Evolutionary conservation across 2,329 filamentous ascomycete species (phyloP).

Genomic region (Penicillium concentricum): DNA sequence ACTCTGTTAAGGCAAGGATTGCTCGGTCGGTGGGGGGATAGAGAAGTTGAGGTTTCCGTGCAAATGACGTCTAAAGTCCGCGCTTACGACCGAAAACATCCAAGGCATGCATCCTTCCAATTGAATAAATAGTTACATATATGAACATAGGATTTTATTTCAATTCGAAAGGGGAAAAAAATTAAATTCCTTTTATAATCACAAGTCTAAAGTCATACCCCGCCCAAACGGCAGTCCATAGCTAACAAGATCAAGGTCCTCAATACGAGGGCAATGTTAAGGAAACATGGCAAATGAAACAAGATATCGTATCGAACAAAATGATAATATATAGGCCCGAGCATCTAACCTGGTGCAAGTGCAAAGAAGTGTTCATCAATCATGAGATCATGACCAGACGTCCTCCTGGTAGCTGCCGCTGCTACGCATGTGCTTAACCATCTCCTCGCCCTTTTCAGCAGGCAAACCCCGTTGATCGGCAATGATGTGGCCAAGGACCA

Average conservation of each 20-base stretch:
- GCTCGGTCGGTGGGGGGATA: neutral
- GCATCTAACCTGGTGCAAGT: slow-evolving; percentile 29
- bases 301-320: slow-evolving; percentile 11
- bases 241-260: neutral
- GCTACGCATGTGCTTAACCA: slow-evolving; percentile 94
- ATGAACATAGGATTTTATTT: neutral
- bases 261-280: slow-evolving; percentile 5
- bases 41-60: slow-evolving; percentile 3
- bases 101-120: too few species aligned
- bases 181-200: slow-evolving; percentile 10
- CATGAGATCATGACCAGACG: slow-evolving; percentile 58
- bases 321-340: slow-evolving; percentile 23
- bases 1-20: neutral
- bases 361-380: slow-evolving; percentile 14
- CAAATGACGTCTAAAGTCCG: slow-evolving; percentile 8
- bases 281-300: slow-evolving; percentile 11
- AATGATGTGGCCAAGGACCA: slow-evolving; percentile 82
- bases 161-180: neutral
- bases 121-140: neutral
- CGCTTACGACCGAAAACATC: slow-evolving; percentile 19
- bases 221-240: neutral
- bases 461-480: slow-evolving; percentile 77
- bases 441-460: slow-evolving; percentile 86
- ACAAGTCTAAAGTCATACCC: slow-evolving; percentile 15
- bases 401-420: slow-evolving; percentile 94